Percentiles rank a stretch among this genome's conserved stretches.
Conservation (phyloP, 1,284 basidiomycete genomes). For the Singerocomus inundabilis region DNA sequence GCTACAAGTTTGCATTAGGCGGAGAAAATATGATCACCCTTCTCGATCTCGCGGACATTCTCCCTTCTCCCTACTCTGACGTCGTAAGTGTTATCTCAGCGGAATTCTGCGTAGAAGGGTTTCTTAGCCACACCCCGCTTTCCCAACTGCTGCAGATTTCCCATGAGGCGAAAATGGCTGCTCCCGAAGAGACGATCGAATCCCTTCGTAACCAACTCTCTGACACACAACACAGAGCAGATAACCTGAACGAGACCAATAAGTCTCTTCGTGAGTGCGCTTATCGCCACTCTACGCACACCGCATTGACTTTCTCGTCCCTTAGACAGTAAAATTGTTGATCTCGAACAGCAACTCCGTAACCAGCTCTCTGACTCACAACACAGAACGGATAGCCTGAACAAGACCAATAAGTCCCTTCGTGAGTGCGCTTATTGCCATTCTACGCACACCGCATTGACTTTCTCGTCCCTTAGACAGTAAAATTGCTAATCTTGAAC, state of each 20-base stretch:
- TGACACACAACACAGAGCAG: too few species aligned
- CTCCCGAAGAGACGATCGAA: too few species aligned
- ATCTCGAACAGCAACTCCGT: slow-evolving; percentile 1
- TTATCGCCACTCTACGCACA: background rate
- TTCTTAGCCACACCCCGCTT: background rate
- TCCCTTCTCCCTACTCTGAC: background rate
- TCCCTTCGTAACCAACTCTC: too few species aligned
- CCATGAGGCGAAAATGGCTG: too few species aligned
- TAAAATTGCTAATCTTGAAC: background rate
- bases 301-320: too few species aligned
- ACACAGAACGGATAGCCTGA: background rate
- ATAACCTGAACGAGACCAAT: too few species aligned
- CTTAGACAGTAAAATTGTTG: slow-evolving; percentile 1
- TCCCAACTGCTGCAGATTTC: background rate
- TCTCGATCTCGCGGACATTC: background rate
- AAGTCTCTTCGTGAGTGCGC: slow-evolving; percentile 1
- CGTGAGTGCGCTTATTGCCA: background rate
- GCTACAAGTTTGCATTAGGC: background rate
- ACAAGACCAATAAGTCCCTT: background rate
- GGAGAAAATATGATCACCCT: background rate
- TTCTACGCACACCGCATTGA: background rate
- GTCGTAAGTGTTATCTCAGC: background rate
- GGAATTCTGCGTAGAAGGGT: too few species aligned
- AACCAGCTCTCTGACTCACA: background rate
- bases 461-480: background rate